These are phyloP conservation scores for Botrytis cinerea DNA, from an alignment of 2,329 filamentous ascomycete genomes.

Conservation along the genomic window DNA sequence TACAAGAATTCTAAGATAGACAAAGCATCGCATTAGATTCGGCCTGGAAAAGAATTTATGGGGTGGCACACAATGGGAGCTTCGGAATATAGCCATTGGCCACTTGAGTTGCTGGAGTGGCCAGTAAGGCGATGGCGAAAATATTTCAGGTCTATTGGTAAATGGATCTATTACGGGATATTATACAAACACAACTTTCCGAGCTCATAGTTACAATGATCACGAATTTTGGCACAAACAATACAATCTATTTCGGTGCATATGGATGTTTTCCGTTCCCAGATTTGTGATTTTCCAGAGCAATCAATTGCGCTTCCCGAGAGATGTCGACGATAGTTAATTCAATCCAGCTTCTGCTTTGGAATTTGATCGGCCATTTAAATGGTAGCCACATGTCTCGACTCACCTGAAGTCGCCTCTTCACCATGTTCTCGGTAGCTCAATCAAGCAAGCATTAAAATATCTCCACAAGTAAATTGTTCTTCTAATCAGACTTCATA, in stretches of 20 bases:
- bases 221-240: background rate
- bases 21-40: background rate
- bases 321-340: background rate
- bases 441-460: background rate
- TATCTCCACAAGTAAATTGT: background rate
- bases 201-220: background rate
- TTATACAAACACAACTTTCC: background rate
- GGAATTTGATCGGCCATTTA: background rate
- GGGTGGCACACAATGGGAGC: background rate
- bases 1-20: background rate
- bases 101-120: background rate
- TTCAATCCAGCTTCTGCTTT: background rate
- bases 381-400: background rate
- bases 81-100: background rate
- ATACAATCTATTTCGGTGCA: background rate
- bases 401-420: background rate
- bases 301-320: background rate
- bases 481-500: background rate
- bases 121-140: background rate
- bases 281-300: background rate
- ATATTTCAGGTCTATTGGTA: background rate
- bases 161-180: background rate
- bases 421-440: background rate
- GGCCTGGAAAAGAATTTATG: no score
- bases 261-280: background rate